phyloP scores from a whole-genome alignment of 371 early-diverging fungal genomes.

The Circinella minor region DNA sequence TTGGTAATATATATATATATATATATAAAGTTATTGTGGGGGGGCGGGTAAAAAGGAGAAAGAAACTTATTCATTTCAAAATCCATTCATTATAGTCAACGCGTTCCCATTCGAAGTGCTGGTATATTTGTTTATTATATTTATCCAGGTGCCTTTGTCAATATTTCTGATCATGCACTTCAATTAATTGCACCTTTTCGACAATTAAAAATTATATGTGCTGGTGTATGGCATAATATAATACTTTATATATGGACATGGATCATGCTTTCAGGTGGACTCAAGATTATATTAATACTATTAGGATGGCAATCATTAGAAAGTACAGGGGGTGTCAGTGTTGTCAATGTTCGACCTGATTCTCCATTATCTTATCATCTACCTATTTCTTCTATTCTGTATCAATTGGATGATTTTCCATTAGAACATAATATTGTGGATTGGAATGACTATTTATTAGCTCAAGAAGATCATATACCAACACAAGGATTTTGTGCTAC shows the following conservation, averaged over 20 bases:
- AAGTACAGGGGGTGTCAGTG: conserved; percentile 62
- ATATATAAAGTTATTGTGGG: too few relatives aligned
- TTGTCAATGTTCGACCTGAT: conserved; percentile 56
- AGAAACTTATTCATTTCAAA: background rate
- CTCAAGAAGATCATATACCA: conserved; percentile 21
- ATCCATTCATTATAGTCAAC: conserved; percentile 48
- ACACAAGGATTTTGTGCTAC: conserved; percentile 51
- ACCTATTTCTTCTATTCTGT: conserved; percentile 50
- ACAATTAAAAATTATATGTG: conserved; percentile 76
- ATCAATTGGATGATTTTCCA: conserved; percentile 53
- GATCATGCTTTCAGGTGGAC: conserved; percentile 56
- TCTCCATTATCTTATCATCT: conserved; percentile 62
- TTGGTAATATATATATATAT: conserved; percentile 34
- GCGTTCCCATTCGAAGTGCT: conserved; percentile 64
- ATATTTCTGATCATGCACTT: conserved; percentile 62
- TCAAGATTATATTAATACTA: conserved; percentile 45
- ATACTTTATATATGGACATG: conserved; percentile 56
- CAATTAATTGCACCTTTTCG: conserved; percentile 47
- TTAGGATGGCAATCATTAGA: conserved; percentile 59
- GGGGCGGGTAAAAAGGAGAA: too few relatives aligned
- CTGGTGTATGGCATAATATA: conserved; percentile 87
- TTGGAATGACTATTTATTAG: conserved; percentile 55
- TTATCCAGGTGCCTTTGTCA: conserved; percentile 90
- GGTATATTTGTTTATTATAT: conserved; percentile 77
- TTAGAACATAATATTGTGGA: conserved; percentile 48